Evolutionary conservation across 148 eudicot genomes (phyloP).

Genomic region (Rhododendron mucronatum): DNA sequence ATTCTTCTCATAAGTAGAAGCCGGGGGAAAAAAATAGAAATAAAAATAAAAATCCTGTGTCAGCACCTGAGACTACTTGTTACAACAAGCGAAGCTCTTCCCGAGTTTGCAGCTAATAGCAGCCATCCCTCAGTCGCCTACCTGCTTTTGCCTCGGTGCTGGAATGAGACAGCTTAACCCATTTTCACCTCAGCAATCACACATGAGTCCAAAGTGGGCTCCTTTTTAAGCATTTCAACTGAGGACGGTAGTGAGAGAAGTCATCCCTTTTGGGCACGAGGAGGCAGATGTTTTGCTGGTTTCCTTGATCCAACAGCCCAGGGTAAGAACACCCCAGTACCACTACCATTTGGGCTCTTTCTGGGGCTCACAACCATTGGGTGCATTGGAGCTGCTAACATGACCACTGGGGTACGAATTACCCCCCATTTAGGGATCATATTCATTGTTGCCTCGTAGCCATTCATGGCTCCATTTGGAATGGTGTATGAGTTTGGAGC

Average conservation of each 20-base stretch:
- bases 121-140: not conserved
- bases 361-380: slow-evolving; percentile 52
- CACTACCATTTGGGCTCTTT: slow-evolving; percentile 46
- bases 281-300: slow-evolving; percentile 77
- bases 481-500: slow-evolving; percentile 37
- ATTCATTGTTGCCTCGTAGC: slow-evolving; percentile 27
- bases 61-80: slow-evolving; percentile 21
- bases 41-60: slow-evolving; percentile 9
- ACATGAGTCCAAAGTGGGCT: slow-evolving; percentile 51
- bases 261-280: slow-evolving; percentile 72
- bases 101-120: slow-evolving; percentile 23
- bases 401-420: slow-evolving; percentile 52
- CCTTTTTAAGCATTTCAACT: slow-evolving; percentile 32
- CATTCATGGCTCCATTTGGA: slow-evolving; percentile 37
- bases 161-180: slow-evolving; percentile 20
- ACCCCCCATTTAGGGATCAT: slow-evolving; percentile 65
- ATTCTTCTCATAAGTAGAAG: slow-evolving; percentile 17
- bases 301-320: slow-evolving; percentile 62
- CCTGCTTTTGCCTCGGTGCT: slow-evolving; percentile 11
- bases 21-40: not conserved
- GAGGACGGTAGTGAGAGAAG: slow-evolving; percentile 40
- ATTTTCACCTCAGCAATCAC: slow-evolving; percentile 21
- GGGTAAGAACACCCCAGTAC: slow-evolving; percentile 97
- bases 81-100: slow-evolving; percentile 17
- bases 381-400: slow-evolving; percentile 51